Percentiles rank a stretch among this genome's conserved stretches.
phyloP scores from a whole-genome alignment of 305 asterid species.

The Nicotiana rustica region DNA sequence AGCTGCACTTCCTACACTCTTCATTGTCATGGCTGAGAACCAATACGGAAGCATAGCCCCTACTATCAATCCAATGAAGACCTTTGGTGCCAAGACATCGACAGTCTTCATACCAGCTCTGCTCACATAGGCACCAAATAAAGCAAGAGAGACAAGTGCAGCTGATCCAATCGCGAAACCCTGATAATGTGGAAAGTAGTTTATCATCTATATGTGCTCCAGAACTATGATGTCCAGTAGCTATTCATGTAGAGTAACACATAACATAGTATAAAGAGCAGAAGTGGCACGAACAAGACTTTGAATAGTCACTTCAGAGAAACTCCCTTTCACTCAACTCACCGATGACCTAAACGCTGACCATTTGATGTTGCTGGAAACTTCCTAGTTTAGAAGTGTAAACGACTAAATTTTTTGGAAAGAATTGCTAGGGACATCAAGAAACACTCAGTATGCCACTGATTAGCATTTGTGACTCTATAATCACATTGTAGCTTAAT shows the following conservation, averaged over 20 bases:
- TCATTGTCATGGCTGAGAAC: slow-evolving; percentile 46
- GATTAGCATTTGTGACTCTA: background rate
- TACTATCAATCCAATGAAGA: slow-evolving; percentile 38
- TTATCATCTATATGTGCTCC: background rate
- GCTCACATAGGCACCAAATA: slow-evolving; percentile 40
- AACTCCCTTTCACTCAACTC: background rate
- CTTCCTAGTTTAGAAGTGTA: background rate
- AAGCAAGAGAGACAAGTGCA: slow-evolving; percentile 39
- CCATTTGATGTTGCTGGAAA: background rate
- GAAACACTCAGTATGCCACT: background rate
- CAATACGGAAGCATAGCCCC: slow-evolving; percentile 43
- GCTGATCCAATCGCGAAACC: slow-evolving; percentile 43
- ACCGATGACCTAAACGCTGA: background rate
- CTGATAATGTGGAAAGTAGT: slow-evolving; percentile 10
- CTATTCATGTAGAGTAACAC: background rate
- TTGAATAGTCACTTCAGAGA: background rate
- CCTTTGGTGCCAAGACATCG: slow-evolving; percentile 38
- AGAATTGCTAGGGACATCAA: background rate
- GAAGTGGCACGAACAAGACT: background rate
- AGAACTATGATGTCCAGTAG: background rate
- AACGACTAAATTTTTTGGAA: background rate
- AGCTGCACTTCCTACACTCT: slow-evolving; percentile 41
- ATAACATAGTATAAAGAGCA: background rate
- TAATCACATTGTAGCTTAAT: background rate
- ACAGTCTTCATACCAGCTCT: slow-evolving; percentile 36